Percentiles rank a stretch among this genome's conserved stretches.
These are phyloP conservation scores for Hypoxylon fuscum DNA, from an alignment of 495 filamentous ascomycete species.

Conservation along the genomic window DNA sequence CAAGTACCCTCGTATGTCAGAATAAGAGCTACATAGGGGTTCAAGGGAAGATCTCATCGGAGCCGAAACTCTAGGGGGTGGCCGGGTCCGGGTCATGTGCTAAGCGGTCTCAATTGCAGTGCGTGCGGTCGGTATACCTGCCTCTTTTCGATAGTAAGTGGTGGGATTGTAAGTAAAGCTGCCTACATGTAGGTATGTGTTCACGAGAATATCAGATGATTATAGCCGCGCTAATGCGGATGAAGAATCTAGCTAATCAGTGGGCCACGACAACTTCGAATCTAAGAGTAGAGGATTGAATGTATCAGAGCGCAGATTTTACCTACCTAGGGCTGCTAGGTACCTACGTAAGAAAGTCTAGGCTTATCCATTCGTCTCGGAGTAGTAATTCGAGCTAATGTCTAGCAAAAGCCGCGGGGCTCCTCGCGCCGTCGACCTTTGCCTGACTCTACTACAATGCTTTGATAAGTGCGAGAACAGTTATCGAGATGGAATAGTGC, in stretches of 20 bases:
- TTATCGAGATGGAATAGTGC: background rate
- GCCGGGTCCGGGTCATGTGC: slow-evolving; percentile 13
- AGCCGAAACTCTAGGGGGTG: slow-evolving; percentile 5
- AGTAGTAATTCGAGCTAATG: slow-evolving; percentile 1
- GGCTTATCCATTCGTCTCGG: slow-evolving; percentile 11
- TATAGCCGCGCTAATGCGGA: slow-evolving; percentile 21
- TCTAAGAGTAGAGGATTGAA: slow-evolving; percentile 12
- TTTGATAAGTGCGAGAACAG: background rate
- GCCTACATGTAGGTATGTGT: too few relatives aligned
- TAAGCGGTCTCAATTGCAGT: background rate
- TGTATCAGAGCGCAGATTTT: slow-evolving; percentile 11
- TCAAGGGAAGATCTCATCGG: background rate
- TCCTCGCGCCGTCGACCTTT: slow-evolving; percentile 2
- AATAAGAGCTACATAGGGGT: background rate
- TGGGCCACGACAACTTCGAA: slow-evolving; percentile 8
- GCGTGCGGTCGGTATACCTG: background rate
- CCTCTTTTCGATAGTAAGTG: background rate
- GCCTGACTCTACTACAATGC: background rate
- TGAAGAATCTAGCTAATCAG: slow-evolving; percentile 20
- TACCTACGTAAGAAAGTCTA: slow-evolving; percentile 19
- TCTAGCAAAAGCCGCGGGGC: background rate
- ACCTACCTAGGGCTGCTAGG: too few relatives aligned
- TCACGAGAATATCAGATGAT: slow-evolving; percentile 7
- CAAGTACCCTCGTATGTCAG: slow-evolving; percentile 15
- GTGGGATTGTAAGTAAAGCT: slow-evolving; percentile 10